Evolutionary conservation across 805 yeast species (phyloP), one percentile per base, ranked within the genome.

Genomic region (Barnettozyma salicaria): DNA sequence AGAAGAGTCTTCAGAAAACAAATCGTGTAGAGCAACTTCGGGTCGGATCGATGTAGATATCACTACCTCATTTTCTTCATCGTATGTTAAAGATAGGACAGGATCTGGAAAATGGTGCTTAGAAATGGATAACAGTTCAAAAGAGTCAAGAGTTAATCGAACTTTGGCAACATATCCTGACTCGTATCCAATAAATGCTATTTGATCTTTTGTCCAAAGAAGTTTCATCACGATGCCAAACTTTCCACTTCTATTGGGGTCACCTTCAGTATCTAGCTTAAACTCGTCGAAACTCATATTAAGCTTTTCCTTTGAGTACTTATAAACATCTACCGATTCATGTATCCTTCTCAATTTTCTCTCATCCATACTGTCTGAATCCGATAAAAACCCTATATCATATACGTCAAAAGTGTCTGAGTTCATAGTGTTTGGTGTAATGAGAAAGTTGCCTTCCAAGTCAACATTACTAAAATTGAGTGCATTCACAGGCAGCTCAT

Each of bases 401-500:
- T 81, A 81, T 1, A 85, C 53, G 49, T 84, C 95, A 43, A 82
- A 68, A 23, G 67, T 66, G 27, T 79, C 74, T 0, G 92, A 77
- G 48, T 75, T 74, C 8, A 66, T 56, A 0, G 87, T 74, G 13
- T 80, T 76, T 0, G 95, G 87, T 1, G 84, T 72, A 1, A 79
- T 52, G 19, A 75, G 39, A 11, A 45, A 46, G 12, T 59, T 52
- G 1, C 54, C 52, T 7, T 33, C 37, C 13, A 70, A 56, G 5
- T 68, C 78, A n/a, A 79, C 76, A 37, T 78, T 76, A 47, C 87
- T 72, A 55, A 80, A 86, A 48, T 83, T 85, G 44, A 86, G 60
- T 4, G 85, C 66, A 55, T 86, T 86, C 29, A 82, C 81, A 6
- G 88, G 88, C 45, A 81, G 64, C 13, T 71, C 67, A 42, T 70